These are phyloP conservation scores for Cystobasidiaceae sp. DNA, from an alignment of 1,284 basidiomycete species.

Conservation along the genomic window DNA sequence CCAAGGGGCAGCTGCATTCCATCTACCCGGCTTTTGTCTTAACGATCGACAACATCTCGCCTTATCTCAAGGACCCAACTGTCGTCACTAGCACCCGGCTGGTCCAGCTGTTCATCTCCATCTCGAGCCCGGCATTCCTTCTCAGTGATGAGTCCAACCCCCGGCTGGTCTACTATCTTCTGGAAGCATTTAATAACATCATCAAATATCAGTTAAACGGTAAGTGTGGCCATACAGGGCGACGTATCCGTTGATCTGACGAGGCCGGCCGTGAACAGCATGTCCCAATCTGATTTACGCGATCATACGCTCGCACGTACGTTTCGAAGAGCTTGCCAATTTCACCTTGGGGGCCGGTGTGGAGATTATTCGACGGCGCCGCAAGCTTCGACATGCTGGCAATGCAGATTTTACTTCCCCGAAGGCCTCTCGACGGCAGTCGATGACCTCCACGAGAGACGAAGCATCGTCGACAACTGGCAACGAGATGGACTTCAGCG, in stretches of 20 bases:
- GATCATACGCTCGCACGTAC: constrained; percentile 70
- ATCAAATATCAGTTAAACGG: constrained; percentile 51
- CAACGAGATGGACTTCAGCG: neutral
- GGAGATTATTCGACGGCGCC: constrained; percentile 61
- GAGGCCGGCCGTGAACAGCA: constrained; percentile 52
- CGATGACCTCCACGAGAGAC: neutral
- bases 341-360: constrained; percentile 79
- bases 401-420: neutral
- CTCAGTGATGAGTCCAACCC: constrained; percentile 92
- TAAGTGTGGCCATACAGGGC: constrained; percentile 44
- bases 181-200: constrained; percentile 84
- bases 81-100: constrained; percentile 71
- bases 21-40: constrained; percentile 74
- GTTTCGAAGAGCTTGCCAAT: constrained; percentile 78
- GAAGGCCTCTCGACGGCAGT: constrained; percentile 2
- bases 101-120: constrained; percentile 79
- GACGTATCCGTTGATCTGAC: neutral
- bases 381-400: neutral
- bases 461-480: neutral
- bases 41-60: constrained; percentile 77
- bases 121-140: constrained; percentile 80
- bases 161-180: constrained; percentile 81
- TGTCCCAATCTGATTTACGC: constrained; percentile 87
- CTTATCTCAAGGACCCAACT: constrained; percentile 73
- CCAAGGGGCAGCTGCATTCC: constrained; percentile 65